phyloP scores from a whole-genome alignment of 257 asterid genomes.

The Thymus quinquecostatus region DNA sequence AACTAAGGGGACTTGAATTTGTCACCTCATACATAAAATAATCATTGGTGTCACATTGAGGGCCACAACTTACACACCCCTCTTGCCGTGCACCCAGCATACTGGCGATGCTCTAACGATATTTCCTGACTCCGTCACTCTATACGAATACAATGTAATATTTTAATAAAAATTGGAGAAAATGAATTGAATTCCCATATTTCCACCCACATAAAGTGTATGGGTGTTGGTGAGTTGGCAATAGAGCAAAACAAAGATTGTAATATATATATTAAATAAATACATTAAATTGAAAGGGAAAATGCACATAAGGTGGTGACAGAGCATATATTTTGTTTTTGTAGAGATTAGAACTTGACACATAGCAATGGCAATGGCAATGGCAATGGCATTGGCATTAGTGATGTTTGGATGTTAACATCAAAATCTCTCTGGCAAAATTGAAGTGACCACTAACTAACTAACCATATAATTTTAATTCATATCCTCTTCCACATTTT shows the following conservation, averaged over 20 bases:
- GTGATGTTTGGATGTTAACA: slow-evolving; percentile 50
- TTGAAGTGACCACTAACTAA: slow-evolving; percentile 44
- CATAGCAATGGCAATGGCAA: slow-evolving; percentile 8
- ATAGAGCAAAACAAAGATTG: slow-evolving; percentile 7
- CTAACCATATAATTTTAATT: slow-evolving; percentile 26
- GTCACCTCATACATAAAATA: too few species aligned
- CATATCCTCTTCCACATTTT: slow-evolving; percentile 17
- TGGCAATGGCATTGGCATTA: slow-evolving; percentile 45
- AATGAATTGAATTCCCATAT: neutral
- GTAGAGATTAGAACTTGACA: slow-evolving; percentile 41
- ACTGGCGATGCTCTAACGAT: too few species aligned
- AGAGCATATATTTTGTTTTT: slow-evolving; percentile 35
- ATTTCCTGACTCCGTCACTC: too few species aligned
- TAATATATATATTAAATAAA: neutral
- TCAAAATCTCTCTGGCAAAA: slow-evolving; percentile 43
- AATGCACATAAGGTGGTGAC: slow-evolving; percentile 20
- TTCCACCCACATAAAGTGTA: neutral
- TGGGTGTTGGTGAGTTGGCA: slow-evolving; percentile 26
- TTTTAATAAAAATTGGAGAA: neutral
- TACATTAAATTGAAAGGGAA: neutral
- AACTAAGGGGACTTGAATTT: too few species aligned
- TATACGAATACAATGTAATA: too few species aligned
- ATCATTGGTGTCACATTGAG: too few species aligned
- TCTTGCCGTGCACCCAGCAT: too few species aligned
- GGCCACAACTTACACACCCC: too few species aligned